These are phyloP conservation scores for Oryza glumipatula DNA, from an alignment of 176 grass and related monocot species.

Conservation along the genomic window DNA sequence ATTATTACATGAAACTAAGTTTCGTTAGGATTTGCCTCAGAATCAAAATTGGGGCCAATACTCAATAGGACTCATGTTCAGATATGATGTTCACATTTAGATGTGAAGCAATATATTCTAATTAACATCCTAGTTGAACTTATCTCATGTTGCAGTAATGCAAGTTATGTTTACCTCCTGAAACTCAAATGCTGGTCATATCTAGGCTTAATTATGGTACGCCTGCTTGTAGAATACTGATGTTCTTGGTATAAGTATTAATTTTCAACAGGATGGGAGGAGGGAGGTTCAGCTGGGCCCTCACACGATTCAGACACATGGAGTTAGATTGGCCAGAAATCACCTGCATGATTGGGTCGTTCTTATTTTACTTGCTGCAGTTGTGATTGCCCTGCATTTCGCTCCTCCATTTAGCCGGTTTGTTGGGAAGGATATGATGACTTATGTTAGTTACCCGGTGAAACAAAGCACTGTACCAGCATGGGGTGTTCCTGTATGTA, in stretches of 20 bases:
- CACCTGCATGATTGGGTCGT: slow-evolving; percentile 76
- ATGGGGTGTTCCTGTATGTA: slow-evolving; percentile 77
- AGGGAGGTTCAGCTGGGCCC: slow-evolving; percentile 39
- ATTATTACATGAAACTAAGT: background rate
- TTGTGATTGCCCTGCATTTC: slow-evolving; percentile 52
- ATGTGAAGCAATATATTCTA: background rate
- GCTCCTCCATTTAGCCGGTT: slow-evolving; percentile 67
- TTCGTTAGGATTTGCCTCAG: background rate
- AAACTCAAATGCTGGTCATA: background rate
- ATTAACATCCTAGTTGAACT: background rate
- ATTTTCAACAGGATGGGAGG: slow-evolving; percentile 44
- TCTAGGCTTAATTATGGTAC: background rate
- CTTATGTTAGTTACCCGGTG: slow-evolving; percentile 71
- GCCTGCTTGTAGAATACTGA: background rate
- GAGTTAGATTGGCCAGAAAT: slow-evolving; percentile 51
- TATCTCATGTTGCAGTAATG: background rate
- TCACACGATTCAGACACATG: slow-evolving; percentile 67
- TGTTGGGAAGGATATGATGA: slow-evolving; percentile 69
- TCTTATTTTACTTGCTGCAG: slow-evolving; percentile 54
- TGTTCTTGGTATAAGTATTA: background rate
- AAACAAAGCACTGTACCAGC: slow-evolving; percentile 64
- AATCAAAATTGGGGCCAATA: background rate
- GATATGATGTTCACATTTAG: background rate
- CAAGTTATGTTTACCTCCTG: background rate
- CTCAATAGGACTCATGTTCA: background rate